phyloP scores from a whole-genome alignment of 495 filamentous ascomycete genomes.

The Penicillium coffeae region DNA sequence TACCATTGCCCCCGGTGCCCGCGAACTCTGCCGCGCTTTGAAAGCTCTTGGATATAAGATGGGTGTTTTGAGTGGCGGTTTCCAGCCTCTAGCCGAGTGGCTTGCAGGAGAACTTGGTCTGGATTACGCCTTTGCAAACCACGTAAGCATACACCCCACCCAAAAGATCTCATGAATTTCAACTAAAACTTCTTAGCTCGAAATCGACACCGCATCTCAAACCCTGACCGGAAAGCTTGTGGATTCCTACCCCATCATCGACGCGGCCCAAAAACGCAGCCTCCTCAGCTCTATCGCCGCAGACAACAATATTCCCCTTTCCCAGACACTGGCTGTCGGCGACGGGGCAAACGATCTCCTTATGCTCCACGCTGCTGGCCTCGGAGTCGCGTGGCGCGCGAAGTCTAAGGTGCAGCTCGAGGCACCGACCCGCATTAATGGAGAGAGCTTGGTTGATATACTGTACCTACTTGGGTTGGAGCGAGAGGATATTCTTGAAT shows the following conservation, averaged over 20 bases:
- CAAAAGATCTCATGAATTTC: background rate
- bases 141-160: conserved; percentile 37
- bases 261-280: conserved; percentile 72
- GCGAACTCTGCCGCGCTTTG: conserved; percentile 64
- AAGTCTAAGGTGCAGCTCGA: conserved; percentile 88
- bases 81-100: conserved; percentile 83
- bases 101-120: conserved; percentile 74
- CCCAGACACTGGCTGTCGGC: conserved; percentile 82
- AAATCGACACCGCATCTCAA: conserved; percentile 52
- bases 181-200: background rate
- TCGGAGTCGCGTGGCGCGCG: conserved; percentile 91
- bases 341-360: conserved; percentile 93
- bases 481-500: conserved; percentile 57
- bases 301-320: conserved; percentile 63
- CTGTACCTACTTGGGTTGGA: conserved; percentile 79
- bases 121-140: conserved; percentile 84
- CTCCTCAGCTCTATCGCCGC: conserved; percentile 73
- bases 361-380: conserved; percentile 85
- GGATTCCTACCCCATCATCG: conserved; percentile 67
- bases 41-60: conserved; percentile 76
- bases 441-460: conserved; percentile 72
- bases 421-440: conserved; percentile 78
- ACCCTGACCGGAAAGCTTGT: conserved; percentile 78
- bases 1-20: conserved; percentile 76
- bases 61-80: conserved; percentile 88